phyloP scores from a whole-genome alignment of 2,329 filamentous ascomycete genomes.

The Juglanconis oblonga region DNA sequence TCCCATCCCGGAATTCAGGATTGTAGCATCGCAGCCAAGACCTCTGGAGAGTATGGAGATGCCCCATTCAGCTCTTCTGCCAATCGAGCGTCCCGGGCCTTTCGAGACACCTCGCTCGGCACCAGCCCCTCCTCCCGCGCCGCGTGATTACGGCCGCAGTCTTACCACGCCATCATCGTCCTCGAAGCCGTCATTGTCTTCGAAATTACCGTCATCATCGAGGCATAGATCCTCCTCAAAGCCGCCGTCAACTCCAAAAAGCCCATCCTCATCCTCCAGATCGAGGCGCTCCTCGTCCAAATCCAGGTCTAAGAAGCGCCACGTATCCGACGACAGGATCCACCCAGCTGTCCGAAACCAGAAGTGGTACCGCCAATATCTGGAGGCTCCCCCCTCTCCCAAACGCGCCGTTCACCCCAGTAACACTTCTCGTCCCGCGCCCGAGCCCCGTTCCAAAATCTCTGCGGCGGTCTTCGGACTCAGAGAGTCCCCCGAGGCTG shows the following conservation, averaged over 20 bases:
- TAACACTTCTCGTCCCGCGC: neutral
- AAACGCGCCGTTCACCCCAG: neutral
- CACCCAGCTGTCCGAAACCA: too few species aligned
- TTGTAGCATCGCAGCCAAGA: too few species aligned
- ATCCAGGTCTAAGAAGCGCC: neutral
- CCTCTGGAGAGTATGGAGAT: neutral
- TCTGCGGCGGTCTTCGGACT: neutral
- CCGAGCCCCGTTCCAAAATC: neutral
- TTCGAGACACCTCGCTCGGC: neutral
- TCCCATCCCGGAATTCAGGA: conserved; percentile 10
- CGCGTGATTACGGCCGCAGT: neutral
- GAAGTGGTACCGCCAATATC: too few species aligned
- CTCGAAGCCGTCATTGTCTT: neutral
- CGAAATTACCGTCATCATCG: neutral
- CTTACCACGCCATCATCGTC: neutral
- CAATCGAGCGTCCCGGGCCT: neutral
- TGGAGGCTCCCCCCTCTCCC: neutral
- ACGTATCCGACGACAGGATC: too few species aligned
- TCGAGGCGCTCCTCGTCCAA: neutral
- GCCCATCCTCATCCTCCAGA: neutral
- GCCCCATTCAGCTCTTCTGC: too few species aligned
- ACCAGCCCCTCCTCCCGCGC: neutral
- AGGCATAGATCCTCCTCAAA: too few species aligned
- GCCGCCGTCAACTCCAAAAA: too few species aligned
- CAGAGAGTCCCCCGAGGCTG: neutral